phyloP scores from a whole-genome alignment of 352 stramenopile genomes.

The Globisporangium radiosum region DNA sequence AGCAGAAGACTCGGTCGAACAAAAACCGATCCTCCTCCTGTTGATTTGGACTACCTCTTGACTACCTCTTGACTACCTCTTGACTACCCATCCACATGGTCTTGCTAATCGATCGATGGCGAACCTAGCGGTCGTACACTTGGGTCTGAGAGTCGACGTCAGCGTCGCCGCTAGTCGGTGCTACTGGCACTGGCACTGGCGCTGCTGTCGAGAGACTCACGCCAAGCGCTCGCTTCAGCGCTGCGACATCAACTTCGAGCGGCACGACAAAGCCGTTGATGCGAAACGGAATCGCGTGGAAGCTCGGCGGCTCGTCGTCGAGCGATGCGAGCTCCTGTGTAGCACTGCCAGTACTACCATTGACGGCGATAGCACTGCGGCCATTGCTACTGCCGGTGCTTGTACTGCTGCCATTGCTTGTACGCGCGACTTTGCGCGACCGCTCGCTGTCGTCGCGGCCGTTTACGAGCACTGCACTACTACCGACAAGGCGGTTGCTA shows the following conservation, averaged over 20 bases:
- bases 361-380: not conserved
- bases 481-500: conserved; percentile 18
- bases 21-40: no score
- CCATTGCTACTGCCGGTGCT: not conserved
- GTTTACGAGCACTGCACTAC: conserved; percentile 3
- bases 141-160: not conserved
- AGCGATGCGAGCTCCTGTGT: no score
- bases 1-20: no score
- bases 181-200: not conserved
- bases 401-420: conserved; percentile 8
- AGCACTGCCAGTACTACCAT: no score
- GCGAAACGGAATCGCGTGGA: conserved; percentile 57
- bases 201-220: conserved; percentile 15
- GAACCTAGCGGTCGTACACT: conserved; percentile 9
- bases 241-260: conserved; percentile 59
- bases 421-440: conserved; percentile 38
- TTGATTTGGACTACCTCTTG: no score
- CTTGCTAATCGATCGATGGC: not conserved
- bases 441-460: conserved; percentile 28
- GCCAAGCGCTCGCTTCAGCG: conserved; percentile 42
- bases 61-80: no score
- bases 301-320: conserved; percentile 34
- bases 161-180: conserved; percentile 1
- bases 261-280: conserved; percentile 72
- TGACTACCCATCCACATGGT: not conserved